phyloP scores from a whole-genome alignment of 768 basidiomycete genomes.

The Lactarius vividus region DNA sequence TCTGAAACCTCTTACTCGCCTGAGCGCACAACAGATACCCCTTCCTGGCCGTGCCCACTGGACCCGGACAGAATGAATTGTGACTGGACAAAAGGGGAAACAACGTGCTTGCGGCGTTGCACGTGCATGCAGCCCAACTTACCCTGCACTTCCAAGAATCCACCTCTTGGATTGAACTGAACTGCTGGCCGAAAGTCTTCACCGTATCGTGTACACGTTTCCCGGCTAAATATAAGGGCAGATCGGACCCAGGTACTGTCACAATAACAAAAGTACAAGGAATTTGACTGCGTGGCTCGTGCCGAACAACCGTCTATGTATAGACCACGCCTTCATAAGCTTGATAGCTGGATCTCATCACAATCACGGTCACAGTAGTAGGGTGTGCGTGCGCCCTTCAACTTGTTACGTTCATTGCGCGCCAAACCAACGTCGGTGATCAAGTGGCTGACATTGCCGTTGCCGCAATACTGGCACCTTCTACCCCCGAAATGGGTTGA shows the following conservation, averaged over 20 bases:
- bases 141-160: neutral
- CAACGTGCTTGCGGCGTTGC: conserved; percentile 23
- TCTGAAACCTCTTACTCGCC: neutral
- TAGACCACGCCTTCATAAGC: neutral
- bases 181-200: neutral
- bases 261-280: neutral
- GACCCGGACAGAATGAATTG: conserved; percentile 5
- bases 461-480: neutral
- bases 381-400: neutral
- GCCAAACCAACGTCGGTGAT: neutral
- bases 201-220: neutral
- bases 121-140: neutral
- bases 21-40: neutral
- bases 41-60: neutral
- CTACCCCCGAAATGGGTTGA: conserved; percentile 64
- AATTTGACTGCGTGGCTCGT: neutral
- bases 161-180: conserved; percentile 2
- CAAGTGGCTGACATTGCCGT: neutral
- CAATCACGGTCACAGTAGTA: neutral
- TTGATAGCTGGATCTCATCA: neutral
- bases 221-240: neutral
- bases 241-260: neutral
- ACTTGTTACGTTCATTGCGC: neutral
- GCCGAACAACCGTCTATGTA: neutral
- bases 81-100: conserved; percentile 2